phyloP scores from a whole-genome alignment of 371 early-diverging fungal species.

The Mycotypha africana region DNA sequence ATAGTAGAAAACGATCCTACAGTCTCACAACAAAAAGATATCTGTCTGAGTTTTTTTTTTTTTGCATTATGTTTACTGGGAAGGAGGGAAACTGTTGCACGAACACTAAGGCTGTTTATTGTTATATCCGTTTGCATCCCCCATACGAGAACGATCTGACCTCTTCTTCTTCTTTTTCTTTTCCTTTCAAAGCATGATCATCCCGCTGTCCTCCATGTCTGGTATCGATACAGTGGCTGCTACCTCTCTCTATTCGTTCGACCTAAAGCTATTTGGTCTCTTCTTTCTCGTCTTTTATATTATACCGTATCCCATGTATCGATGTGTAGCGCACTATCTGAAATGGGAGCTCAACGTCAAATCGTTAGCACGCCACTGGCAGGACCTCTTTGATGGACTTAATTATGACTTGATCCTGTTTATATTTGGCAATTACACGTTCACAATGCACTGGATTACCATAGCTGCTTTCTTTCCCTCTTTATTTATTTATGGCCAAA shows the following conservation, averaged over 20 bases:
- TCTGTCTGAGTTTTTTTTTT: background rate
- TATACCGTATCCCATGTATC: constrained; percentile 53
- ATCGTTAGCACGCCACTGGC: constrained; percentile 59
- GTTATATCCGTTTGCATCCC: no score
- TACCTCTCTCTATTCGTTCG: constrained; percentile 40
- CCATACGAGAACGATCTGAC: background rate
- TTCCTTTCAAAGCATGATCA: background rate
- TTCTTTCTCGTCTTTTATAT: constrained; percentile 52
- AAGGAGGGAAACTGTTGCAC: no score
- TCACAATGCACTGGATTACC: constrained; percentile 76
- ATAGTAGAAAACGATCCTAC: background rate
- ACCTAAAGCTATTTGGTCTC: constrained; percentile 47
- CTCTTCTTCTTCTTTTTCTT: constrained; percentile 1
- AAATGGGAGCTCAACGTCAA: constrained; percentile 65
- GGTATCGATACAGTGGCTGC: no score
- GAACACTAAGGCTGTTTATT: background rate
- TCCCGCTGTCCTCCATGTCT: no score
- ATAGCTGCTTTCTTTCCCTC: constrained; percentile 69
- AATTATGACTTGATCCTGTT: constrained; percentile 66
- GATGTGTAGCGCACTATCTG: constrained; percentile 49
- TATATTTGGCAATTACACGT: constrained; percentile 78
- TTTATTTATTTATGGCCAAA: constrained; percentile 58
- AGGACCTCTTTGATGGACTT: constrained; percentile 53
- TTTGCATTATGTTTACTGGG: background rate
- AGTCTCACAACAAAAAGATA: background rate